A percentile compares a stretch with the other conserved stretches of the same genome.
Evolutionary conservation across 768 basidiomycete genomes (phyloP).

Genomic region (Leccinum obscurum): DNA sequence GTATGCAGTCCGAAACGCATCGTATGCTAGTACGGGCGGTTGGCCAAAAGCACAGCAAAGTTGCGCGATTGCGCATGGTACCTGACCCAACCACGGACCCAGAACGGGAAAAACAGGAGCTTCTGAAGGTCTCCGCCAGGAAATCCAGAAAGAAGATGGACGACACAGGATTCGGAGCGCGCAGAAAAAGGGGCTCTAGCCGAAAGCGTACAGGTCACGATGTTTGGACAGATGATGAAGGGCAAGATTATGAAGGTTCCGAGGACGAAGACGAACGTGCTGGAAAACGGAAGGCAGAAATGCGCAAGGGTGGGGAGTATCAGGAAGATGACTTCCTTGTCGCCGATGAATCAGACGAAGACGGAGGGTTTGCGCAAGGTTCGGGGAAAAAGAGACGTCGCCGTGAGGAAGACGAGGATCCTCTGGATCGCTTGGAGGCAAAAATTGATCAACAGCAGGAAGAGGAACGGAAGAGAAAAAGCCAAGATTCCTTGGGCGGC

Average conservation of each 20-base stretch:
- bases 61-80: constrained; percentile 75
- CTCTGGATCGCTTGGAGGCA: constrained; percentile 70
- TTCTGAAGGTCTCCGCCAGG: constrained; percentile 61
- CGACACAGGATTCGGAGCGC: constrained; percentile 47
- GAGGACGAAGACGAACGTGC: constrained; percentile 58
- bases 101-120: constrained; percentile 69
- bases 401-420: constrained; percentile 51
- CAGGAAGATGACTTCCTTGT: constrained; percentile 87
- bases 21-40: constrained; percentile 85
- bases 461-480: constrained; percentile 48
- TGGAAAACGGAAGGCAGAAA: constrained; percentile 45
- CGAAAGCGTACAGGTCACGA: constrained; percentile 43
- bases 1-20: constrained; percentile 90
- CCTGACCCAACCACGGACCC: constrained; percentile 78
- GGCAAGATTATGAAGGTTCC: constrained; percentile 52
- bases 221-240: constrained; percentile 72
- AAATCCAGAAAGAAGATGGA: constrained; percentile 62
- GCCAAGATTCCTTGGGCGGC: constrained; percentile 31
- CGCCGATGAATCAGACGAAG: constrained; percentile 73
- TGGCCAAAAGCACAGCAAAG: constrained; percentile 81
- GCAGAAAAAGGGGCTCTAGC: constrained; percentile 49
- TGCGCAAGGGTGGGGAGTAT: constrained; percentile 67
- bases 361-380: constrained; percentile 41
- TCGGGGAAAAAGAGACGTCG: constrained; percentile 37
- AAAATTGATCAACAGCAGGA: constrained; percentile 58